A percentile compares a stretch with the other conserved stretches of the same genome.
Evolutionary conservation across 139 green algal species (phyloP).

Genomic region (Chlamydomonas incerta): DNA sequence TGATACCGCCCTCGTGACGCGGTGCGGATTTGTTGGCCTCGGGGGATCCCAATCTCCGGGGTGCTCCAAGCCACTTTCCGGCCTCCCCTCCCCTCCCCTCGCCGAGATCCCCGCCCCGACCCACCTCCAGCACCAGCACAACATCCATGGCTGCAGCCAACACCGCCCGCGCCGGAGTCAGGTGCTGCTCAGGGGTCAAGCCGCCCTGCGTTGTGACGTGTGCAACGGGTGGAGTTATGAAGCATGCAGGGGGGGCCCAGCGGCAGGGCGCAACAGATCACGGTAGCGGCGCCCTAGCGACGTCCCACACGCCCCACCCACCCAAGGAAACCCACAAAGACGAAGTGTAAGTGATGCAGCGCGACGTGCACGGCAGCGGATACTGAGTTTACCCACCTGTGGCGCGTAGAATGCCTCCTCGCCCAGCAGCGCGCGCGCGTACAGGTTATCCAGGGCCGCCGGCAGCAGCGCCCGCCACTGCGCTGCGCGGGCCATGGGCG

Average conservation of each 20-base stretch:
- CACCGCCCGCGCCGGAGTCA: neutral
- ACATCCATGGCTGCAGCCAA: conserved; percentile 11
- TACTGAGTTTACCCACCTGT: no score
- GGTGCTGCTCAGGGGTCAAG: neutral
- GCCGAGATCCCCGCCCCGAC: neutral
- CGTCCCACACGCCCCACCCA: no score
- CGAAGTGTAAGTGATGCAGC: no score
- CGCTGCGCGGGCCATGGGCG: no score
- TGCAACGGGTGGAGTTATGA: no score
- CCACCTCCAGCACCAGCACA: conserved; percentile 20
- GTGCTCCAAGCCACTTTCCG: neutral
- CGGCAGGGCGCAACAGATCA: neutral
- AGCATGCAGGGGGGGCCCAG: no score
- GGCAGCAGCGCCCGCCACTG: conserved; percentile 18
- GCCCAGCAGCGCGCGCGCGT: conserved; percentile 8
- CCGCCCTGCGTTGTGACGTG: neutral
- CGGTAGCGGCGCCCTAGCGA: neutral
- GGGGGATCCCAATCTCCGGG: neutral
- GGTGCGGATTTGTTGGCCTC: neutral
- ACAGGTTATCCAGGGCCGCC: conserved; percentile 21
- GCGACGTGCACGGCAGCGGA: no score
- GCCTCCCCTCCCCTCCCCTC: neutral
- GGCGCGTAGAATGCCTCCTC: conserved; percentile 7
- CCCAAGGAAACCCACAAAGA: no score
- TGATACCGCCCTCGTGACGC: no score